Base-by-base conservation (phyloP, 768 basidiomycete genomes). In the Russula earlei region DNA sequence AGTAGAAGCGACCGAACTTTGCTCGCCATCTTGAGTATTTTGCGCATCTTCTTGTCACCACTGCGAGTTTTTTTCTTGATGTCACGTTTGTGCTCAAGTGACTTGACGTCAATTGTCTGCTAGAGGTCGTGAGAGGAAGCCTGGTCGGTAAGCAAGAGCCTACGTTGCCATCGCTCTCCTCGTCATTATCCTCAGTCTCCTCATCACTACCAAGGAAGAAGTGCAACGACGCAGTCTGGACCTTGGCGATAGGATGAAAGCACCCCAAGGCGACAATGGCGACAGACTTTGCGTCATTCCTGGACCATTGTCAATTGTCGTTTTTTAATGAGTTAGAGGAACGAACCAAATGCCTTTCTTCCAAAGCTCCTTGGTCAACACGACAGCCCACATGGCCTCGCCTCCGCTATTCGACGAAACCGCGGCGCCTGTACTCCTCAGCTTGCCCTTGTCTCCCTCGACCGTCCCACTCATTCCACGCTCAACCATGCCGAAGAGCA, bases 371-470 rank as follows among this genome's bases (percentile, higher is more conserved):
- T 89, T 88, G 17, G 91, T 89, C 52, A 98, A 71, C 41, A 94
- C 85, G 48, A 99, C 84, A 4, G 96, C 95, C 94, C 95, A 98
- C 84, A 96, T 88, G 3, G 94, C 93, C 63, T 97, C 96, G 31
- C 91, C 88, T 2, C 83, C 82, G 47, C 74, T 76, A 52, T 71
- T 69, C 27, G 70, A 68, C 12, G 69, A 66, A n/a, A 68, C 68
- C 56, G 77, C 74, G 24, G 64, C 66, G 1, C 71, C 70, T 9
- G 72, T 64, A 27, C 72, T 73, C 59, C 78, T 72, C n/a, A 78
- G 65, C 64, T 84, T 91, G 4, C 85, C 92, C 68, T 91, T 93
- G 74, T 93, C 84, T 11, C 91, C 88, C 15, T 83, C 67, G 15
- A 91, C 81, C 63, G 91, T 84, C 1, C 75, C 84, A 38, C 83